phyloP scores from a whole-genome alignment of 192 early-diverging fungal genomes.

The Coemansia sp. region DNA sequence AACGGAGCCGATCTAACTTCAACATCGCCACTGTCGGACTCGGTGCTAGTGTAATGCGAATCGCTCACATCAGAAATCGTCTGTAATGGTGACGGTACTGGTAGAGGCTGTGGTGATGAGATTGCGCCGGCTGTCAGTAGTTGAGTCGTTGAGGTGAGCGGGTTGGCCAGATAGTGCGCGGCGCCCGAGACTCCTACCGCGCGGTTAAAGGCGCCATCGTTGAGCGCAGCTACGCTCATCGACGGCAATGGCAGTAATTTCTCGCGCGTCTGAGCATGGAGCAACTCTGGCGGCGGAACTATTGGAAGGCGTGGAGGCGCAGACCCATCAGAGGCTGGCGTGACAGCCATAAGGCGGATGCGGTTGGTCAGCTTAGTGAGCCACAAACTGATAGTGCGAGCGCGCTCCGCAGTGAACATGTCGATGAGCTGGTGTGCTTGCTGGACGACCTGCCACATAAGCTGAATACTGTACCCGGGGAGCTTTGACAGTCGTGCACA shows the following conservation, averaged over 20 bases:
- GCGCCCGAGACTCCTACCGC: slow-evolving; percentile 30
- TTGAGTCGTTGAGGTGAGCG: slow-evolving; percentile 9
- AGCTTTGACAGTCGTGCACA: slow-evolving; percentile 55
- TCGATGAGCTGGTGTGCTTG: slow-evolving; percentile 29
- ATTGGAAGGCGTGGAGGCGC: slow-evolving; percentile 45
- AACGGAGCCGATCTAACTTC: not conserved
- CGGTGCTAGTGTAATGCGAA: not conserved
- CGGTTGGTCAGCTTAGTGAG: slow-evolving; percentile 45
- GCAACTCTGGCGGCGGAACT: slow-evolving; percentile 44
- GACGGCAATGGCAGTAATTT: slow-evolving; percentile 45
- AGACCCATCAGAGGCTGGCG: slow-evolving; percentile 50
- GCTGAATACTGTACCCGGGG: slow-evolving; percentile 50
- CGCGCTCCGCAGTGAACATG: slow-evolving; percentile 39
- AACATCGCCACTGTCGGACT: not conserved
- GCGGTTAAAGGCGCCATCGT: slow-evolving; percentile 32
- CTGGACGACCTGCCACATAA: slow-evolving; percentile 55
- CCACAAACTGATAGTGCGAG: slow-evolving; percentile 37
- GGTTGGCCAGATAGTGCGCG: slow-evolving; percentile 42
- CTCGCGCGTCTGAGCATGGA: slow-evolving; percentile 29
- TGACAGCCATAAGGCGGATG: slow-evolving; percentile 50
- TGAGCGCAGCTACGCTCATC: slow-evolving; percentile 33
- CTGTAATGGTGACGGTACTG: not conserved
- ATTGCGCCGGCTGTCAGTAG: not conserved
- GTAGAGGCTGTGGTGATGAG: not conserved
- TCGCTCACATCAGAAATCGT: not conserved